Evolutionary conservation across 352 stramenopile species (phyloP), one percentile per base, ranked within the genome.

Genomic region (Phytophthora quininea): DNA sequence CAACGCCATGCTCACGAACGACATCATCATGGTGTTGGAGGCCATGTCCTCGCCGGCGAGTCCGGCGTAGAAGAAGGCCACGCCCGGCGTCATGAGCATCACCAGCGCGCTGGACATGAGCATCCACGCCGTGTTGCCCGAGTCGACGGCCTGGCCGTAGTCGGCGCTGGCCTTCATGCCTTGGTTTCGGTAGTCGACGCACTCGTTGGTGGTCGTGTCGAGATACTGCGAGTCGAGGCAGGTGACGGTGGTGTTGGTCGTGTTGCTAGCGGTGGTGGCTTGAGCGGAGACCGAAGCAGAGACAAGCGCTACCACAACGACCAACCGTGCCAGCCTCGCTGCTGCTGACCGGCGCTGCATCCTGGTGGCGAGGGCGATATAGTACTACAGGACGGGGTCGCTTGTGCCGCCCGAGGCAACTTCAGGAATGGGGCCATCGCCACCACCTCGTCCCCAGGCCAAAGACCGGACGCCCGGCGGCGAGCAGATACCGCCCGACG

Each of bases 11-110:
- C 73, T 86, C 38, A 89, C 72, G 63, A 93, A 94, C 37, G 80
- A 92, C 81, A 92, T 91, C 71, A 93, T 89, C 50, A 94, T 90
- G 10, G 84, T 93, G 71, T 91, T 92, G 46, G 88, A 89, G 47
- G 88, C 80, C 76, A 90, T 92, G 40, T 90, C 80, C 52, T 89
- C 79, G 35, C 84, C 83, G 0, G 86, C 86, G 7, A 96, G 79
- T 2, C 88, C 88, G 4, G 84, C 88, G 74, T 96, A 96, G 75
- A 95, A 96, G 70, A 93, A 89, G 14, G 79, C 76, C 14, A 93
- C 76, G 8, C 84, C 84, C 0, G 84, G 83, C 5, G 80, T 89
- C 84, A 93, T 92, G 58, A 93, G 74, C 78, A 92, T 86, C 53
- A 93, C 84, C 2, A 92, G 57, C 37, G 71, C 79, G 24, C 68